Base-by-base conservation (phyloP, 371 early-diverging fungal genomes). In the Mucor saturninus region DNA sequence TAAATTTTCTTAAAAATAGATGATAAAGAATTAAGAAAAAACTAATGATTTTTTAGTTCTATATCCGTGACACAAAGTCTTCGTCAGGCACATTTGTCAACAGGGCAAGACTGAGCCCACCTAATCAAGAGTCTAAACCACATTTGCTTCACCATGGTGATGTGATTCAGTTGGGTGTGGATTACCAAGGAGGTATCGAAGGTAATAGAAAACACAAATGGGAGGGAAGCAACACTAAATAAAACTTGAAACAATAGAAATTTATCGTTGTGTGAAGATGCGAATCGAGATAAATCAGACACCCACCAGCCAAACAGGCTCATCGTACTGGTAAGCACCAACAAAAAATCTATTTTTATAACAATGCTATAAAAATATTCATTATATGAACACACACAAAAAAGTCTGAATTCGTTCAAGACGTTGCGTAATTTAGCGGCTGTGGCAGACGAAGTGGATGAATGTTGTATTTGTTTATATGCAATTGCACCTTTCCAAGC, bases 381-480 rank as follows among this genome's bases (percentile, higher is more conserved):
- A 35, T 37, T 43, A 42, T 53, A 15, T 15, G 15, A 48, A 58
- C n/a, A 37, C 40, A 37, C 40, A 50, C n/a, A 42, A 13, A 42
- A 42, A 5, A 78, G 76, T n/a, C 42, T 79, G 21, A 71, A 72
- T 39, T 74, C 72, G 11, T 79, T 76, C 46, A 74, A 72, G 38
- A 66, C 74, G 0, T n/a, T 74, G 15, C 63, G 74, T 53, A 75
- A 76, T 15, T 38, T 76, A 11, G 31, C 71, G n/a, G 55, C 59
- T 56, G 40, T 13, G 28, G 10, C 28, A 21, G 54, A 57, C 26
- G 26, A 42, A 13, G 52, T 72, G 5, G 79, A 74, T 56, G 97
- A 97, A 69, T 97, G 97, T 77, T 96, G 96, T 75, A 97, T 97
- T 62, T 97, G 97, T 75, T 83, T 96, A 59, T 91, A 88, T 69